Base-by-base conservation (phyloP, 2,329 filamentous ascomycete species). In the Tolypocladium cylindrosporum region DNA sequence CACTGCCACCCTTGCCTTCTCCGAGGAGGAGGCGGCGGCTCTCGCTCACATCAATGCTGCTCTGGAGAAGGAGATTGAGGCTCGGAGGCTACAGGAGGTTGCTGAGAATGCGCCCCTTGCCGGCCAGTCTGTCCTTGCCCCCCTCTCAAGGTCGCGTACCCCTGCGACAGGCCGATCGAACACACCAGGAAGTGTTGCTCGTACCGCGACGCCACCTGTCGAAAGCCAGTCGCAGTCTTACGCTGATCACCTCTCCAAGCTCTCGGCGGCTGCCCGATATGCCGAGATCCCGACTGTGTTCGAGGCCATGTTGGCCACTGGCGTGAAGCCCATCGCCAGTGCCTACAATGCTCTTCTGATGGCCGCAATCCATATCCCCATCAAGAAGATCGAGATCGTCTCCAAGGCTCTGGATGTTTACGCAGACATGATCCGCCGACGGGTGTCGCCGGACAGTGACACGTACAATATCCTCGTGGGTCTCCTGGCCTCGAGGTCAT, bases 381-480 rank as follows among this genome's bases (percentile, higher is more conserved):
- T 80, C 31, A 87, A 90, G 71, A 89, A 87, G 72, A 88, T 88
- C 57, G 89, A 95, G 74, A 85, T 94, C 56, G 90, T 96, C 16
- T 88, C 91, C 61, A 96, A 96, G 76, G 91, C 91, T 6, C 81
- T 97, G 56, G 92, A 96, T 75, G 89, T 99, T 56, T 99, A 97
- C 72, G 88, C 91, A 19, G 92, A 97, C 70, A 97, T 99, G 94
- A 85, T 96, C 65, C 86, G 88, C 63, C 88, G 92, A 63, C 88
- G 87, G 65, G 87, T 97, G 31, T 76, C 82, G 24, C 92, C 93
- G 9, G 88, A 97, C 70, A 85, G 86, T 57, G 84, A 89, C 58
- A 97, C 93, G 0, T 97, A 96, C 74, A 86, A 91, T 68, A 91
- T 91, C 40, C 79, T 99, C 21, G 89, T 99, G 57, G 85, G 88